A percentile compares a stretch with the other conserved stretches of the same genome.
Evolutionary conservation across 768 basidiomycete genomes (phyloP).

Genomic region (Kwoniella botswanensis): DNA sequence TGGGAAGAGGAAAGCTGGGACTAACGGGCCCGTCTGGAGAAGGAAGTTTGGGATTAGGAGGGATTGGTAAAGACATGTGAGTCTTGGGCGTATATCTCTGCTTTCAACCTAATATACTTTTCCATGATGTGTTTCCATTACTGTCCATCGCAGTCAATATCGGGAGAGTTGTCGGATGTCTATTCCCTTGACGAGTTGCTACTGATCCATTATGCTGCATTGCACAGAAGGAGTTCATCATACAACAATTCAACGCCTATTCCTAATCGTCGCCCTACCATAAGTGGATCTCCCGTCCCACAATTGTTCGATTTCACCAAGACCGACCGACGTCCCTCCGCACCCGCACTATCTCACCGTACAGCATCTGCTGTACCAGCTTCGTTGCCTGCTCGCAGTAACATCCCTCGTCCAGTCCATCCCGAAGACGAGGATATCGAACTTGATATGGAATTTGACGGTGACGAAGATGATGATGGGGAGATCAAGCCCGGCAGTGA

Average conservation of each 20-base stretch:
- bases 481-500: constrained; percentile 28
- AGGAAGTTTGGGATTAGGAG: constrained; percentile 17
- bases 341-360: constrained; percentile 10
- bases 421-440: constrained; percentile 49
- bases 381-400: constrained; percentile 34
- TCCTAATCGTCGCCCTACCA: constrained; percentile 39
- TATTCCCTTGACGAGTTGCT: no score
- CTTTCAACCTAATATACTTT: not conserved
- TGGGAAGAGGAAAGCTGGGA: constrained; percentile 49
- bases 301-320: constrained; percentile 54
- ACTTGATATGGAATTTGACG: constrained; percentile 52
- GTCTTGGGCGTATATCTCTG: constrained; percentile 22
- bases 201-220: no score
- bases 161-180: no score
- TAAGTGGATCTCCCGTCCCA: constrained; percentile 36
- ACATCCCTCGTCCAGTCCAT: constrained; percentile 16
- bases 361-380: constrained; percentile 36
- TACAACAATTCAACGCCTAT: constrained; percentile 33
- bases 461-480: constrained; percentile 40
- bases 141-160: no score
- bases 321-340: constrained; percentile 47
- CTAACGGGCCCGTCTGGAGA: constrained; percentile 42
- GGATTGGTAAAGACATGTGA: constrained; percentile 37
- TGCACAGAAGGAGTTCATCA: constrained; percentile 23
- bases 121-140: not conserved